phyloP scores from a whole-genome alignment of 2,329 filamentous ascomycete species.

The Coniochaeta sp. region DNA sequence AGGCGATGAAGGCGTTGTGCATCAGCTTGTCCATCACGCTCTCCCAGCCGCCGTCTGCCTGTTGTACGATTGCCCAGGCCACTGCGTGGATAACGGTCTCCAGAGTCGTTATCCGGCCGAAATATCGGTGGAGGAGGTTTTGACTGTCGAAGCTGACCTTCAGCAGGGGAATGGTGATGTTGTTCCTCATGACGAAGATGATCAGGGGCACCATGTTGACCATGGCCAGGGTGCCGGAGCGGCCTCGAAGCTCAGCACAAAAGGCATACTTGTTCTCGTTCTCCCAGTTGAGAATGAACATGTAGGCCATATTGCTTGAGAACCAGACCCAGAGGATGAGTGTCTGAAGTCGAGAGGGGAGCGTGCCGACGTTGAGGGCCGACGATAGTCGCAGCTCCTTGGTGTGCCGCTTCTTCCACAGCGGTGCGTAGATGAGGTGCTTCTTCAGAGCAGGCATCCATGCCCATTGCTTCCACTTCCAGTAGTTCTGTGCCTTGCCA shows the following conservation, averaged over 20 bases:
- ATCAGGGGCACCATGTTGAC: slow-evolving; percentile 91
- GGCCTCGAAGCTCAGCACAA: slow-evolving; percentile 75
- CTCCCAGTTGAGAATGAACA: slow-evolving; percentile 55
- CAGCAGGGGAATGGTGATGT: slow-evolving; percentile 75
- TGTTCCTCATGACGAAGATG: slow-evolving; percentile 86
- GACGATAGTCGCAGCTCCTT: slow-evolving; percentile 36
- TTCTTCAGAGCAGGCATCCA: slow-evolving; percentile 59
- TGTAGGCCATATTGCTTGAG: slow-evolving; percentile 55
- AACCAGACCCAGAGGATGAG: slow-evolving; percentile 51
- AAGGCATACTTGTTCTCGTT: slow-evolving; percentile 54
- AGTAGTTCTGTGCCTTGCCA: slow-evolving; percentile 49
- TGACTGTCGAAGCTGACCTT: slow-evolving; percentile 94
- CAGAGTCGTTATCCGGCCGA: slow-evolving; percentile 65
- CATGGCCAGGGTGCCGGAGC: slow-evolving; percentile 75
- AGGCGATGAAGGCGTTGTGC: slow-evolving; percentile 56
- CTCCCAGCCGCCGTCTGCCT: slow-evolving; percentile 55
- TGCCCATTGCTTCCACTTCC: slow-evolving; percentile 48
- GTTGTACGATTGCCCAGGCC: slow-evolving; percentile 68
- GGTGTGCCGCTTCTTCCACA: slow-evolving; percentile 60
- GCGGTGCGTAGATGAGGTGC: slow-evolving; percentile 55
- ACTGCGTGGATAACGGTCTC: slow-evolving; percentile 65
- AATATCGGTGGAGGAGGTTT: slow-evolving; percentile 83
- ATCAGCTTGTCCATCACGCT: slow-evolving; percentile 48
- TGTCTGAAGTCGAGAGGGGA: slow-evolving; percentile 58
- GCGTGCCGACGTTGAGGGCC: slow-evolving; percentile 46